Base-by-base conservation (phyloP, 2,329 filamentous ascomycete genomes). In the Hirsutella minnesotensis region DNA sequence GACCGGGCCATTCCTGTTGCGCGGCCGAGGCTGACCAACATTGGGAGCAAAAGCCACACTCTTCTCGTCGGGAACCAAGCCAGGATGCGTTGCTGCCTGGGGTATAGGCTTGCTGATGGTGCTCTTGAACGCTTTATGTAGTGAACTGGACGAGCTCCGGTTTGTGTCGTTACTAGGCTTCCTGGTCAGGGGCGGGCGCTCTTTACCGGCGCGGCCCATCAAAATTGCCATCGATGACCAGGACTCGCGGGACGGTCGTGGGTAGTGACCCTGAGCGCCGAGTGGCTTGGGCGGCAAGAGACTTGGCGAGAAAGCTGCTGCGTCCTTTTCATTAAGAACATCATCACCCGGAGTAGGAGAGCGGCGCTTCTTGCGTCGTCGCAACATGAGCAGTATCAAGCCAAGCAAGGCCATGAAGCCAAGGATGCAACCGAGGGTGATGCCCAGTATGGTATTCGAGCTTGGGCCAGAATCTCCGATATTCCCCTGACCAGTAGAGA, bases 371-470 rank as follows among this genome's bases (percentile, higher is more conserved):
- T 75, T 78, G 51, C 74, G 56, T 18, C 58, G 58, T 36, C 60
- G 54, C 10, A 66, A 42, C 9, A 83, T 68, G 40, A 92, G 67
- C 18, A 95, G 70, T n/a, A 87, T 57, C 1, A 85, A 59, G 21
- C 84, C 70, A n/a, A 94, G 66, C 7, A 95, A 57, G 1, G 79
- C 64, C 18, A 83, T 79, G 41, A 87, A 67, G 16, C 84, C 87
- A 41, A 85, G 75, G 19, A 95, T 79, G n/a, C 81, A 79, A 12
- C 89, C 88, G 1, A 96, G 71, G 0, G 85, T 85, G 40, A 86
- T 85, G 29, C 86, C 89, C 2, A 95, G 72, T 22, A 95, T 82
- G 8, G 78, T 51, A 61, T 72, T 67, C 57, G 67, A 56, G 45
- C 59, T 56, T 39, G 60, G 48, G n/a, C 54, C 61, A 45, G 58